Percentiles rank a stretch among this genome's conserved stretches.
Evolutionary conservation across 805 yeast species (phyloP).

Genomic region (Phaffomyces opuntiae): DNA sequence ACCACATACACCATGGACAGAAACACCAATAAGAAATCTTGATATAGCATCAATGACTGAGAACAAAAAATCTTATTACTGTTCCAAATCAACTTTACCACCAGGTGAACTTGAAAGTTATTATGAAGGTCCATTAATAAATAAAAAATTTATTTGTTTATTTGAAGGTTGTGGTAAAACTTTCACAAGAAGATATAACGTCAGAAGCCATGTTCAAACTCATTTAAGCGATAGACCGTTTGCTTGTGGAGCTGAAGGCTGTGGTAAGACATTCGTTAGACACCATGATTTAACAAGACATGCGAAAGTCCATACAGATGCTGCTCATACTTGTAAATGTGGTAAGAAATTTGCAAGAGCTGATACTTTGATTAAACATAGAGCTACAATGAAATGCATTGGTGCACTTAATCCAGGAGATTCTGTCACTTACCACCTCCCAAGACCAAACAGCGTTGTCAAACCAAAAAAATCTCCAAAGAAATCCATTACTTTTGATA

Average conservation of each 20-base stretch:
- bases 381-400: constrained; percentile 65
- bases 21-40: constrained; percentile 15
- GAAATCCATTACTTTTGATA: background rate
- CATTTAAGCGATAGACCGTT: constrained; percentile 94
- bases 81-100: constrained; percentile 55
- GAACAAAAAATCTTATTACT: constrained; percentile 19
- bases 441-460: background rate
- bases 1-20: constrained; percentile 15
- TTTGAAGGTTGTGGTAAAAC: constrained; percentile 74
- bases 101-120: constrained; percentile 85
- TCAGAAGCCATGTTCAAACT: constrained; percentile 92
- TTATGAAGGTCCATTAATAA: constrained; percentile 71
- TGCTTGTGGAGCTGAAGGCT: constrained; percentile 52
- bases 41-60: constrained; percentile 8
- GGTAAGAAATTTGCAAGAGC: constrained; percentile 90
- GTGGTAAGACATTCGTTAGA: constrained; percentile 84
- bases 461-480: constrained; percentile 12
- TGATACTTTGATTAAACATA: constrained; percentile 15
- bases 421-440: background rate
- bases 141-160: constrained; percentile 66
- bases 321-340: constrained; percentile 73
- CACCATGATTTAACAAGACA: constrained; percentile 94
- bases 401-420: constrained; percentile 42
- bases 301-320: constrained; percentile 74
- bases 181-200: constrained; percentile 85